Evolutionary conservation across 1,284 basidiomycete species (phyloP), one percentile per base, ranked within the genome.

Genomic region (Malassezia restricta): DNA sequence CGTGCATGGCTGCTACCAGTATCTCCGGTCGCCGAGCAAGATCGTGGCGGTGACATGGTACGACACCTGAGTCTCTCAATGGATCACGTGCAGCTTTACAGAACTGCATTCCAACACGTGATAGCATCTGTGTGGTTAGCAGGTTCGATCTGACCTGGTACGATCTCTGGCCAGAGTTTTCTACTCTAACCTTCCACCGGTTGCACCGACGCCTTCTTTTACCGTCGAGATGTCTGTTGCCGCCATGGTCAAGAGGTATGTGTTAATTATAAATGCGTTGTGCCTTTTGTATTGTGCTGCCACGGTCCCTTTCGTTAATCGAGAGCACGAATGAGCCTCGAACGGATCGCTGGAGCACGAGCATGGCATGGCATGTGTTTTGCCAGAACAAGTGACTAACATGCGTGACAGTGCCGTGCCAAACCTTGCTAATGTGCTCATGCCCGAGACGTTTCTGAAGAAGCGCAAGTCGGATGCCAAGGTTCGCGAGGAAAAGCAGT

Each of bases 381-480:
- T 24, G 20, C 20, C 20, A 24, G 20, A 24, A 24, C 20, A 24
- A 24, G 20, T 35, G 11, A 15, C 33, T 35, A 35, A 35, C 33
- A 35, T 11, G 33, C 33, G 15, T 15, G 11, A 55, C 57, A 71
- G 65, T 49, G 59, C 68, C 57, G 68, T 71, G 54, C 68, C 68
- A 38, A 59, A 65, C 51, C 58, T 56, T 45, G 58, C 66, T 45
- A 62, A 69, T 60, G 67, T 73, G 48, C 66, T 71, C 61, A 58
- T 70, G 51, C 70, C 70, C 53, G 70, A 73, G 66, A 73, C 70
- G 42, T 63, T 73, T 49, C 67, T 73, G 63, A 73, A 73, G 67
- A 99, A 96, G 82, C 83, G 94, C 78, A 92, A 94, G 81, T 84
- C 90, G 78, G 94, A 85, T 75, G 89, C 91, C 80, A 94, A 95